Evolutionary conservation across 352 stramenopile species (phyloP).

Genomic region (Globisporangium nunn): DNA sequence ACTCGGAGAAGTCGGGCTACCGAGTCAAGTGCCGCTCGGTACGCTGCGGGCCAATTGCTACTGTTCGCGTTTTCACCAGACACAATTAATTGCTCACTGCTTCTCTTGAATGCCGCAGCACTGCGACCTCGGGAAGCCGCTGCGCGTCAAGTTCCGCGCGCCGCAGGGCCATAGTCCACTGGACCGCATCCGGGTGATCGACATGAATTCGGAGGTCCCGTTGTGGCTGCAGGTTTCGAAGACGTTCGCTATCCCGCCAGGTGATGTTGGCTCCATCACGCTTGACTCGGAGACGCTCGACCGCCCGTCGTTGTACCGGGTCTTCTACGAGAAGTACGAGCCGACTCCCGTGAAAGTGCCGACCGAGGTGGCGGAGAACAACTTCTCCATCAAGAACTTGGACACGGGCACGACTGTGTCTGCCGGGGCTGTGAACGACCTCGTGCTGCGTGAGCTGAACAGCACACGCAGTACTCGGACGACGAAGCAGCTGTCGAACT

Average conservation of each 20-base stretch:
- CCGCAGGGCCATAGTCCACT: conserved; percentile 57
- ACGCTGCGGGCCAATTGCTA: not conserved
- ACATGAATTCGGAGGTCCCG: conserved; percentile 75
- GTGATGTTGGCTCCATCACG: conserved; percentile 69
- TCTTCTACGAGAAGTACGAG: conserved; percentile 87
- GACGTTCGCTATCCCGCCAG: conserved; percentile 73
- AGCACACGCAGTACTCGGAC: conserved; percentile 41
- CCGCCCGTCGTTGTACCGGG: conserved; percentile 69
- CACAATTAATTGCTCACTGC: not conserved
- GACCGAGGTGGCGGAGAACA: conserved; percentile 44
- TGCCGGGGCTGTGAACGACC: conserved; percentile 65
- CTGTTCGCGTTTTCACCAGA: not conserved
- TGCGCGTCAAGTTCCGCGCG: conserved; percentile 74
- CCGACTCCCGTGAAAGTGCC: conserved; percentile 56
- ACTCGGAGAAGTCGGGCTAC: conserved; percentile 62
- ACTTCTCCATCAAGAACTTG: conserved; percentile 75
- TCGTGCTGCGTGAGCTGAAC: conserved; percentile 66
- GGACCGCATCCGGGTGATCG: conserved; percentile 80
- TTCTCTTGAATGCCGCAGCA: conserved; percentile 27
- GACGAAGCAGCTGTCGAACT: conserved; percentile 52
- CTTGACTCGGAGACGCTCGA: conserved; percentile 79
- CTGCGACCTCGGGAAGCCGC: conserved; percentile 71
- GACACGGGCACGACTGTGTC: conserved; percentile 75
- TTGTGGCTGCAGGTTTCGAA: conserved; percentile 85
- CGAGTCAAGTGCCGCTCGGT: conserved; percentile 71